Evolutionary conservation across 1,284 basidiomycete genomes (phyloP).

Genomic region (Pterulicium gracile): DNA sequence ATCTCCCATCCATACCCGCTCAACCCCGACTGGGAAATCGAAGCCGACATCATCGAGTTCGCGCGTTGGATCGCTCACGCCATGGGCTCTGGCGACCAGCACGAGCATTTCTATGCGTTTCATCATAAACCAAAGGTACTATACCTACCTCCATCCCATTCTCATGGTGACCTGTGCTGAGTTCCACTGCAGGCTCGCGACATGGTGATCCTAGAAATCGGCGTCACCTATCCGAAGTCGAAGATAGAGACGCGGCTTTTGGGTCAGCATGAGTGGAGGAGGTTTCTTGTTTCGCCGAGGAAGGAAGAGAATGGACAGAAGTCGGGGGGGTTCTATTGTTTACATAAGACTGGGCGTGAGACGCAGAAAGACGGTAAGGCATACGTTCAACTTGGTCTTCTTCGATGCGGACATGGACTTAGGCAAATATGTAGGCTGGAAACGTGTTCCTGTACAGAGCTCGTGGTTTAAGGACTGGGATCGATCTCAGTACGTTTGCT

Average conservation of each 20-base stretch:
- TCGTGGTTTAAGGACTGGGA: not conserved
- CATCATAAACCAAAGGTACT: not conserved
- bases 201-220: not conserved
- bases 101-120: not conserved
- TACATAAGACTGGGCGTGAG: not conserved
- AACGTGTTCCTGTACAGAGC: not conserved
- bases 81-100: not conserved
- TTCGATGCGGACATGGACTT: not conserved
- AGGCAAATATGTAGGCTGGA: not conserved
- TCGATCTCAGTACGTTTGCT: not conserved
- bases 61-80: not conserved
- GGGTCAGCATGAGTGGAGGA: not conserved
- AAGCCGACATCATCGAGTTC: not conserved
- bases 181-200: not conserved
- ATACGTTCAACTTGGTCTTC: not conserved
- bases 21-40: not conserved
- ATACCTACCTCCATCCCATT: not conserved
- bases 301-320: not conserved
- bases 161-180: not conserved
- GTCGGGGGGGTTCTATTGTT: not conserved
- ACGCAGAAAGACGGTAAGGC: not conserved
- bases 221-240: not conserved
- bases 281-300: not conserved
- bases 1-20: not conserved
- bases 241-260: not conserved